A percentile compares a stretch with the other conserved stretches of the same genome.
phyloP scores from a whole-genome alignment of 306 rosid genomes.

The Prunus mume region DNA sequence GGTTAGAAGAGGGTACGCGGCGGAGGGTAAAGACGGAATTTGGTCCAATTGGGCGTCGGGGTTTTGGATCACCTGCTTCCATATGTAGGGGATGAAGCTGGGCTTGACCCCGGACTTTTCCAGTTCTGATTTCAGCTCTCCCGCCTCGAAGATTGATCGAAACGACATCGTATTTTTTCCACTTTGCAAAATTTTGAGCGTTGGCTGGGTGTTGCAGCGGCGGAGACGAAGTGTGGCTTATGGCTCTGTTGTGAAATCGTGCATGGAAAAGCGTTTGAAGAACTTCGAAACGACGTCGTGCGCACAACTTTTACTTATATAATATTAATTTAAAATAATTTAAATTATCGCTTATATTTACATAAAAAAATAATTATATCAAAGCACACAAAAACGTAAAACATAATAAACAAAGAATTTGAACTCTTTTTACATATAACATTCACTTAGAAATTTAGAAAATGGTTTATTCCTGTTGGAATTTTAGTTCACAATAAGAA shows the following conservation, averaged over 20 bases:
- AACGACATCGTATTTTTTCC: conserved; percentile 39
- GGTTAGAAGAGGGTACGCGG: conserved; percentile 58
- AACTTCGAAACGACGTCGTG: no score
- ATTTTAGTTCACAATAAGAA: no score
- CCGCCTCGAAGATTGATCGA: conserved; percentile 79
- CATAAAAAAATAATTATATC: no score
- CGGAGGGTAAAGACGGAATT: conserved; percentile 66
- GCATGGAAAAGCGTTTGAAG: not conserved
- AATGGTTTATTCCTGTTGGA: no score
- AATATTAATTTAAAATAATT: no score
- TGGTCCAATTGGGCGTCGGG: conserved; percentile 40
- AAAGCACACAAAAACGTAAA: no score
- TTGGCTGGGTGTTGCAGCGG: not conserved
- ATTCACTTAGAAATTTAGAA: no score
- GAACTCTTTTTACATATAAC: no score
- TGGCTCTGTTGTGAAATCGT: not conserved
- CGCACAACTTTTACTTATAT: no score
- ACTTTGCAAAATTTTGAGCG: not conserved
- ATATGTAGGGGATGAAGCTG: conserved; percentile 57
- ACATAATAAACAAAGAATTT: no score
- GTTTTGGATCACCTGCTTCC: conserved; percentile 61
- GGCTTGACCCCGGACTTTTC: conserved; percentile 43
- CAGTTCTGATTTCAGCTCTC: conserved; percentile 51
- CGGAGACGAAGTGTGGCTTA: not conserved
- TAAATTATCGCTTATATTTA: no score